A percentile compares a stretch with the other conserved stretches of the same genome.
Conservation (phyloP, 371 early-diverging fungal genomes). For the Mucor circinelloides region DNA sequence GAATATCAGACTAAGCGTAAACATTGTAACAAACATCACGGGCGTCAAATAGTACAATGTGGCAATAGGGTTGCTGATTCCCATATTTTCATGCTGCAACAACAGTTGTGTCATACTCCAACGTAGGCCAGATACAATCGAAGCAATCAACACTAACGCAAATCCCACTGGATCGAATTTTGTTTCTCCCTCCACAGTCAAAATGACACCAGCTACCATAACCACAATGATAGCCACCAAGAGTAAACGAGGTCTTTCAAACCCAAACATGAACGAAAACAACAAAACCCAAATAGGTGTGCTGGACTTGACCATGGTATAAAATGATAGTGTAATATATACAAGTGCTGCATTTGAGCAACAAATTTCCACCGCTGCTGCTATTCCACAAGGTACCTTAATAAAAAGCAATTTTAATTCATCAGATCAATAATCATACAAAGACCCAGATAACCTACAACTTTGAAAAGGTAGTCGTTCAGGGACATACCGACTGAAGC, state of each 20-base stretch:
- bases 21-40: conserved; percentile 64
- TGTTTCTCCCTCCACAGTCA: conserved; percentile 82
- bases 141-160: conserved; percentile 65
- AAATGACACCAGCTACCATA: conserved; percentile 80
- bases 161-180: conserved; percentile 72
- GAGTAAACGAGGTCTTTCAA: conserved; percentile 71
- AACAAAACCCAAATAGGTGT: conserved; percentile 85
- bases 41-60: conserved; percentile 73
- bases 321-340: conserved; percentile 85
- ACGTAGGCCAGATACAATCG: conserved; percentile 78
- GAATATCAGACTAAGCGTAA: conserved; percentile 49
- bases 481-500: conserved; percentile 24
- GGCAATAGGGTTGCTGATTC: conserved; percentile 79
- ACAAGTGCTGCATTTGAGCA: conserved; percentile 83
- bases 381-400: conserved; percentile 83
- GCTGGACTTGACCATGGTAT: conserved; percentile 92
- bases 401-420: conserved; percentile 1
- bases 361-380: conserved; percentile 90
- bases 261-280: conserved; percentile 86
- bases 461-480: conserved; percentile 53
- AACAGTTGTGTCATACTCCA: conserved; percentile 88
- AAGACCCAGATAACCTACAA: conserved; percentile 30
- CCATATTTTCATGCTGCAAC: conserved; percentile 61
- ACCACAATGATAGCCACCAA: conserved; percentile 73
- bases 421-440: neutral